Conservation (phyloP, 352 stramenopile genomes). For the Sclerospora graminicola region DNA sequence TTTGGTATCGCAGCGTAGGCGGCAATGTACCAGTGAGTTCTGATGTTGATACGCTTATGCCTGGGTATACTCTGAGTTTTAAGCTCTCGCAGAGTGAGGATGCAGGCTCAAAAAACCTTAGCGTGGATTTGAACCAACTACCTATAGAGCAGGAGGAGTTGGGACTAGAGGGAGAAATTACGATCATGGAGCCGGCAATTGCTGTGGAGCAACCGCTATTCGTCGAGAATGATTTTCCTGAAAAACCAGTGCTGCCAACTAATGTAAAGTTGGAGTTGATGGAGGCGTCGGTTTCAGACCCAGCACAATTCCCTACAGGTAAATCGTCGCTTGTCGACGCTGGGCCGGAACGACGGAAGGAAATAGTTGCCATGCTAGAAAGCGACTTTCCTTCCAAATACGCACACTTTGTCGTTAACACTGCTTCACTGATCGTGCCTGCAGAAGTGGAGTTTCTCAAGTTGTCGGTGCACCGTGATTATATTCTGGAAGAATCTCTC, state of each 20-base stretch:
- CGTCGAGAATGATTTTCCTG: background rate
- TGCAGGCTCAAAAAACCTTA: background rate
- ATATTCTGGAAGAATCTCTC: conserved; percentile 60
- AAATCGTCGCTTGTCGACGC: conserved; percentile 14
- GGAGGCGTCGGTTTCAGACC: conserved; percentile 15
- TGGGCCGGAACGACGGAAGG: conserved; percentile 27
- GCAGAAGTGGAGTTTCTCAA: conserved; percentile 37
- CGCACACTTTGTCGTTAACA: conserved; percentile 33
- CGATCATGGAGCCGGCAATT: background rate
- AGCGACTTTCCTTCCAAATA: conserved; percentile 56
- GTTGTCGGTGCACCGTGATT: conserved; percentile 46
- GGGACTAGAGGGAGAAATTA: background rate
- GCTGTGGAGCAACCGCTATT: conserved; percentile 7
- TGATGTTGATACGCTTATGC: conserved; percentile 9
- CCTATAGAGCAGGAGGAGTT: conserved; percentile 1
- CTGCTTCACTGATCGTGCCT: conserved; percentile 26
- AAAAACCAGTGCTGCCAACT: conserved; percentile 9
- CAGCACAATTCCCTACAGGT: conserved; percentile 23
- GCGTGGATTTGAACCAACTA: conserved; percentile 1
- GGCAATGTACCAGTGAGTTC: conserved; percentile 7
- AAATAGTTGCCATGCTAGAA: conserved; percentile 21
- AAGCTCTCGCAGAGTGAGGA: conserved; percentile 13
- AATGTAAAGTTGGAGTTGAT: conserved; percentile 21
- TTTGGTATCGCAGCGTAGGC: conserved; percentile 41
- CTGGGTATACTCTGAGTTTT: conserved; percentile 24